Evolutionary conservation across 768 basidiomycete genomes (phyloP), one percentile per base, ranked within the genome.

Genomic region (Calocybe gangraenosa): DNA sequence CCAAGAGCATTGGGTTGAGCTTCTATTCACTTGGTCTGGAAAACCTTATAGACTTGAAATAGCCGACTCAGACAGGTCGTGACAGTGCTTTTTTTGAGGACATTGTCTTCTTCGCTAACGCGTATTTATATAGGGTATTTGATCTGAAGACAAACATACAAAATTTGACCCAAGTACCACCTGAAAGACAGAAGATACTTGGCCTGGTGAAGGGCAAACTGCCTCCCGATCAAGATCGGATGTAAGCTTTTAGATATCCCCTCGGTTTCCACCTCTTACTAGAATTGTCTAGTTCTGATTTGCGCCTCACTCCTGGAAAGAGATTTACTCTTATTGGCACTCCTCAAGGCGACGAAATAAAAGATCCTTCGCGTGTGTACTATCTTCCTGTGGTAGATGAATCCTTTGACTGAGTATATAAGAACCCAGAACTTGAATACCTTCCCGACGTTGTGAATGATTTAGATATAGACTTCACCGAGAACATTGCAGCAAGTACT

Each of bases 301-400:
- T 88, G 25, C 71, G 75, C 33, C 68, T 89, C 4, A 50, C 66
- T 0, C 56, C 68, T 14, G 79, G 82, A 37, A 83, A 82, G 70
- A 89, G 84, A 58, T 93, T 93, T 58, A 86, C 81, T n/a, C 70
- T 92, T 9, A 67, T 93, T 15, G 92, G 92, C 9, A 93, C 91
- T 5, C 87, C 89, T 1, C 79, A 89, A 63, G 89, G 89, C 23
- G 75, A 85, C 49, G 89, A 91, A 59, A 82, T 92, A 59, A 90
- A 87, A 58, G 88, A 90, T 63, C 87, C 85, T 8, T 75, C 78
- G 7, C 66, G 85, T 81, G 49, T 51, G 69, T 61, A 15, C 32
- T 42, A 9, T 23, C 1, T 35, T 18, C 28, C 40, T 15, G 34
- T 14, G 13, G 14, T 6, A n/a, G 34, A 14, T 5, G 13, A 35